phyloP scores from a whole-genome alignment of 192 early-diverging fungal species.

The Coemansia sp. region DNA sequence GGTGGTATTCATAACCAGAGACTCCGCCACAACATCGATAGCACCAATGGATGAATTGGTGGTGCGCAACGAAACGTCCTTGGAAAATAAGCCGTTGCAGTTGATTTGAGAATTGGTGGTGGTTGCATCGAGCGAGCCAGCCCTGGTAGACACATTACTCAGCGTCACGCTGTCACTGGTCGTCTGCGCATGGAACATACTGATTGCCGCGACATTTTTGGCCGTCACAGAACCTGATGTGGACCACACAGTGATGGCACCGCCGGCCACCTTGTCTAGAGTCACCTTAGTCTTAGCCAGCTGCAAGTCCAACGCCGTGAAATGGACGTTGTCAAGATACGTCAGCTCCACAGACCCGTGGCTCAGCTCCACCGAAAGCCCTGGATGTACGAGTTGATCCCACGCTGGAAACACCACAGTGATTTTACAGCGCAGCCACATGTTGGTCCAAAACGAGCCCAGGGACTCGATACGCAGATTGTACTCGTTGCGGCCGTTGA shows the following conservation, averaged over 20 bases:
- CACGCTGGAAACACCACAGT: slow-evolving; percentile 18
- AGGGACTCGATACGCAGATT: slow-evolving; percentile 30
- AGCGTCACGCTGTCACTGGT: slow-evolving; percentile 16
- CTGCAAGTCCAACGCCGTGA: slow-evolving; percentile 13
- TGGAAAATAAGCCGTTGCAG: slow-evolving; percentile 10
- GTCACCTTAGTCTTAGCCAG: slow-evolving; percentile 21
- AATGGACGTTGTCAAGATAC: slow-evolving; percentile 20
- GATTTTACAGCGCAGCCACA: slow-evolving; percentile 18
- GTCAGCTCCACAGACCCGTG: slow-evolving; percentile 21
- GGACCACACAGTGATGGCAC: not conserved
- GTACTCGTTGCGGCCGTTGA: slow-evolving; percentile 29
- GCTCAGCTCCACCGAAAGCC: slow-evolving; percentile 16
- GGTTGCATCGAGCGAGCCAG: slow-evolving; percentile 5
- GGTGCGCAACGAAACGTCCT: slow-evolving; percentile 17
- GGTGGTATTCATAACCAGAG: slow-evolving; percentile 10
- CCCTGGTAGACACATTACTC: slow-evolving; percentile 2
- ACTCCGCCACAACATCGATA: slow-evolving; percentile 3
- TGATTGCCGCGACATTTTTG: not conserved
- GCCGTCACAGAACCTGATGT: not conserved
- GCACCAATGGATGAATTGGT: slow-evolving; percentile 22
- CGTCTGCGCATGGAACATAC: not conserved
- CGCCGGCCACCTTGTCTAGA: slow-evolving; percentile 2
- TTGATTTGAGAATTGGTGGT: slow-evolving; percentile 18
- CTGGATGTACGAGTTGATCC: slow-evolving; percentile 17
- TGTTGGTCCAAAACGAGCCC: slow-evolving; percentile 26